phyloP scores from a whole-genome alignment of 495 filamentous ascomycete genomes.

The Trypethelium eluteriae region DNA sequence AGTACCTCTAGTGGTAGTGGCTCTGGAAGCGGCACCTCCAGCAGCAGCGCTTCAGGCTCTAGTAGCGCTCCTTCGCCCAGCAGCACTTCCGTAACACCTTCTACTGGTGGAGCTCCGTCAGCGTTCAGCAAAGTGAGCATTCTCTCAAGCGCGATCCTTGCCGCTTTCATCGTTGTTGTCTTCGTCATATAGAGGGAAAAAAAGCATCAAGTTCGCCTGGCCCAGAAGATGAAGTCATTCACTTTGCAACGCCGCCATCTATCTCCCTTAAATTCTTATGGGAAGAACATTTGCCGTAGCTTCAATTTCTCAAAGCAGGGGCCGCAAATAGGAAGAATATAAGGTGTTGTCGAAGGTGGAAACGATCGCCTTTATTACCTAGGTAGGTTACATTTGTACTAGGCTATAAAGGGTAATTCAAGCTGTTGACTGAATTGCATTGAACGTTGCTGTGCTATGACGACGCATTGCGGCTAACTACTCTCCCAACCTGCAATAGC shows the following conservation, averaged over 20 bases:
- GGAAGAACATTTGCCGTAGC: too few species aligned
- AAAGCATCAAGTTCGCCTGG: neutral
- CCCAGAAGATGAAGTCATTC: too few species aligned
- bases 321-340: too few species aligned
- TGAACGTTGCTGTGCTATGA: neutral
- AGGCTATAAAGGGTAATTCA: too few species aligned
- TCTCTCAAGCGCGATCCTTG: slow-evolving; percentile 1
- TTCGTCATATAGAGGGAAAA: neutral
- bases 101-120: slow-evolving; percentile 6
- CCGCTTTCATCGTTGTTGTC: slow-evolving; percentile 4
- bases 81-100: slow-evolving; percentile 7
- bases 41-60: slow-evolving; percentile 1
- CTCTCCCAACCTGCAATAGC: neutral
- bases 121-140: neutral
- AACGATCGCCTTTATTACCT: too few species aligned
- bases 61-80: slow-evolving; percentile 1
- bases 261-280: too few species aligned
- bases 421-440: neutral
- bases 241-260: too few species aligned
- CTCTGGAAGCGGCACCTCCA: slow-evolving; percentile 5
- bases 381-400: too few species aligned
- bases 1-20: slow-evolving; percentile 1
- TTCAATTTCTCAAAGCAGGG: too few species aligned
- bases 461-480: neutral
- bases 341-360: too few species aligned